A percentile compares a stretch with the other conserved stretches of the same genome.
Conservation (phyloP, 108 stramenopile genomes). For the Pseudonitzschia delicatissima region DNA sequence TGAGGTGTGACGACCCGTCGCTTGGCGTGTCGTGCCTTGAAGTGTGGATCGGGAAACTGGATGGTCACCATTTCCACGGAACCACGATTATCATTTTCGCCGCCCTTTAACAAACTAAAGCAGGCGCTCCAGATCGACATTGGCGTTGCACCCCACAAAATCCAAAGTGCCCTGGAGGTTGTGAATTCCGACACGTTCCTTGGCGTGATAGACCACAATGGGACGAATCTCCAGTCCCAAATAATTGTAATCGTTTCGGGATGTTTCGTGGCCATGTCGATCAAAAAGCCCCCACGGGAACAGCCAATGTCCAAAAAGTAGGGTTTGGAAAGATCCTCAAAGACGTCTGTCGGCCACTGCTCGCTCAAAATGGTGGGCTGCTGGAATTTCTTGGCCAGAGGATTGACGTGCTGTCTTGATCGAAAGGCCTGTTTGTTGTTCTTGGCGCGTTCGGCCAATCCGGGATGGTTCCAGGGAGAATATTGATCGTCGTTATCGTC, state of each 20-base stretch:
- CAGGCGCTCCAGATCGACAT: conserved; percentile 82
- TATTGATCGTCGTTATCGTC: background rate
- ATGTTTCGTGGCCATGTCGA: conserved; percentile 57
- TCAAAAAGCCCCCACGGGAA: conserved; percentile 80
- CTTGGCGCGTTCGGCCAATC: conserved; percentile 15
- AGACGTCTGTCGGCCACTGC: conserved; percentile 65
- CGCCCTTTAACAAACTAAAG: conserved; percentile 27
- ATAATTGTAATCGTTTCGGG: conserved; percentile 70
- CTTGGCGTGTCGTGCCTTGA: conserved; percentile 72
- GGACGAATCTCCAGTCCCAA: conserved; percentile 89
- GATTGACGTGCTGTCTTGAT: conserved; percentile 90
- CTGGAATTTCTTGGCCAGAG: conserved; percentile 68
- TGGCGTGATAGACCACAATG: conserved; percentile 65
- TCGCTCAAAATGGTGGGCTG: conserved; percentile 53
- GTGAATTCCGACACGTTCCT: conserved; percentile 57
- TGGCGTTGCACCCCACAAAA: conserved; percentile 90
- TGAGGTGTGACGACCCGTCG: conserved; percentile 77
- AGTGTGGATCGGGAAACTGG: conserved; percentile 93
- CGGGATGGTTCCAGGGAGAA: conserved; percentile 36
- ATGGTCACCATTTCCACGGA: conserved; percentile 64
- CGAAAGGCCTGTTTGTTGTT: conserved; percentile 32
- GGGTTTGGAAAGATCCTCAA: conserved; percentile 51
- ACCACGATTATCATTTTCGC: background rate
- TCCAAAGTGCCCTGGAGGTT: conserved; percentile 42
- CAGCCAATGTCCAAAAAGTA: conserved; percentile 87